Conservation (phyloP, 2,329 filamentous ascomycete species). For the Cryphonectria naterciae region DNA sequence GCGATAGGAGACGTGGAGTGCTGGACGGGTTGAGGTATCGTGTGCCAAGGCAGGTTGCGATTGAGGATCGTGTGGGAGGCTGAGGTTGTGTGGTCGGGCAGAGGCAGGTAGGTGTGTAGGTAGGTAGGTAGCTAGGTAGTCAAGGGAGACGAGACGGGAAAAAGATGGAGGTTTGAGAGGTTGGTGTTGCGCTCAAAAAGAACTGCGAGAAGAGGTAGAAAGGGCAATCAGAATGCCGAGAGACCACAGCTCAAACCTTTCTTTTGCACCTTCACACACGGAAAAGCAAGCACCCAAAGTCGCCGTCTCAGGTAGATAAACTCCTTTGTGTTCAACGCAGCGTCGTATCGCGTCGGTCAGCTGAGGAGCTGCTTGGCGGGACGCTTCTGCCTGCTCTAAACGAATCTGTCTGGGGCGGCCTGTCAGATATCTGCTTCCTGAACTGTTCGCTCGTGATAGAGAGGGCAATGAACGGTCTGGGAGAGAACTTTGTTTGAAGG, state of each 20-base stretch:
- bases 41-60: constrained; percentile 19
- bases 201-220: constrained; percentile 27
- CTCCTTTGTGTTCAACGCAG: neutral
- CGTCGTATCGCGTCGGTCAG: constrained; percentile 12
- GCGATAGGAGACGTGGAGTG: constrained; percentile 21
- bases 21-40: constrained; percentile 15
- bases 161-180: constrained; percentile 25
- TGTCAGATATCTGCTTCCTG: constrained; percentile 12
- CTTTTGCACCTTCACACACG: constrained; percentile 27
- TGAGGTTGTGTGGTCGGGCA: constrained; percentile 25
- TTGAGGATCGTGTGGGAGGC: constrained; percentile 5
- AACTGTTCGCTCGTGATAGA: neutral
- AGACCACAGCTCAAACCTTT: constrained; percentile 34
- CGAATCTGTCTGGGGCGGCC: constrained; percentile 27
- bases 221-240: constrained; percentile 29
- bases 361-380: constrained; percentile 19
- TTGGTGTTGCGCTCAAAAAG: constrained; percentile 27
- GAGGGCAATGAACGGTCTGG: neutral
- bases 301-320: constrained; percentile 18
- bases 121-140: constrained; percentile 15
- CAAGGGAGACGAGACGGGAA: constrained; percentile 26
- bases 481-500: neutral
- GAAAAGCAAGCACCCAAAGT: constrained; percentile 25
- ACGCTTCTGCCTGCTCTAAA: constrained; percentile 17
- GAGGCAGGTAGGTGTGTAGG: constrained; percentile 9